Percentiles rank a stretch among this genome's conserved stretches.
These are phyloP conservation scores for Dimargaris verticillata DNA, from an alignment of 192 early-diverging fungal genomes.

Conservation along the genomic window DNA sequence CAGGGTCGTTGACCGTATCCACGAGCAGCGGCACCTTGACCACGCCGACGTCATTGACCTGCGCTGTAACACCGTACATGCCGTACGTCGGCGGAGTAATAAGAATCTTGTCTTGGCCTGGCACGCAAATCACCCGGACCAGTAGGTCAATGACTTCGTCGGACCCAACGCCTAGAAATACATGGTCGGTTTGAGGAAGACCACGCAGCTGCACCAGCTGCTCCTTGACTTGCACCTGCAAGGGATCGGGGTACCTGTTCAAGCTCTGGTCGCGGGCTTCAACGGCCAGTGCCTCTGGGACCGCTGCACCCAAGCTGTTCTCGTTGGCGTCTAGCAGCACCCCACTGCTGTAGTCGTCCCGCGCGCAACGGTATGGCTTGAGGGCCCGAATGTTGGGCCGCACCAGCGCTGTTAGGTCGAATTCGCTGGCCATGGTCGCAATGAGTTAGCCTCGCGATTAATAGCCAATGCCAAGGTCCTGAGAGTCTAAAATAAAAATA, in stretches of 20 bases:
- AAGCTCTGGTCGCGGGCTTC: slow-evolving; percentile 31
- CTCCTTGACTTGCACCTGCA: slow-evolving; percentile 71
- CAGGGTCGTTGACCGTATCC: slow-evolving; percentile 42
- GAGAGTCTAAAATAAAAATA: too few relatives aligned
- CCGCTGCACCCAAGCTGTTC: slow-evolving; percentile 72
- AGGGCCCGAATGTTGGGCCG: slow-evolving; percentile 69
- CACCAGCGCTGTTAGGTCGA: slow-evolving; percentile 42
- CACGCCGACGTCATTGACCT: slow-evolving; percentile 86
- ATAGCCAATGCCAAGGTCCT: too few relatives aligned
- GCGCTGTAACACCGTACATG: slow-evolving; percentile 89
- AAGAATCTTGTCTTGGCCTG: slow-evolving; percentile 79
- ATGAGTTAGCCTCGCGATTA: background rate
- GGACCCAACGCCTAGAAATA: slow-evolving; percentile 93
- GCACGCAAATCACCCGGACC: slow-evolving; percentile 75
- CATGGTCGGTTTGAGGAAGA: slow-evolving; percentile 43
- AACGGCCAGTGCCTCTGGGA: slow-evolving; percentile 21
- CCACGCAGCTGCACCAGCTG: slow-evolving; percentile 50
- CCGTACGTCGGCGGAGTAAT: slow-evolving; percentile 98
- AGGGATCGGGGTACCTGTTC: slow-evolving; percentile 92
- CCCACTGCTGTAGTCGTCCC: slow-evolving; percentile 88
- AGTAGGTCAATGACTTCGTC: slow-evolving; percentile 92
- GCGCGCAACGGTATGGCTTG: slow-evolving; percentile 91
- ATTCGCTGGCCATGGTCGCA: slow-evolving; percentile 19
- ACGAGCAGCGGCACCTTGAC: slow-evolving; percentile 74
- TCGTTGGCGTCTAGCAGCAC: slow-evolving; percentile 99